phyloP scores from a whole-genome alignment of 768 basidiomycete genomes.

The Hirschioporus abietinus region DNA sequence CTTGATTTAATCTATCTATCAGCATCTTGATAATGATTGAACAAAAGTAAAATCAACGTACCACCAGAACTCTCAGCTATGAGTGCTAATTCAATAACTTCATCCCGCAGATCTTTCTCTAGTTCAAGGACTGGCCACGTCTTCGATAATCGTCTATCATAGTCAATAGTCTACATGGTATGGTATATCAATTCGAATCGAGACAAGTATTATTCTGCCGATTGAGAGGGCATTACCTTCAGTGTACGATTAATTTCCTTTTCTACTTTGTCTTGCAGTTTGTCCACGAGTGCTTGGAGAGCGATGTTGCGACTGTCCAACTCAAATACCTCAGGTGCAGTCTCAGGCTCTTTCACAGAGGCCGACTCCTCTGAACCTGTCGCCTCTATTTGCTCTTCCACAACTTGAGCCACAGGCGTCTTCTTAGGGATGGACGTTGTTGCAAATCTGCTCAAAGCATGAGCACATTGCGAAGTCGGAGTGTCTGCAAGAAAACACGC shows the following conservation, averaged over 20 bases:
- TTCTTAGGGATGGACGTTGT: slow-evolving; percentile 85
- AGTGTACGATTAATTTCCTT: slow-evolving; percentile 70
- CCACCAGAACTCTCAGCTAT: slow-evolving; percentile 29
- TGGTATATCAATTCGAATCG: background rate
- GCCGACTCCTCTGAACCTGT: slow-evolving; percentile 1
- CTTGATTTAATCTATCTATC: background rate
- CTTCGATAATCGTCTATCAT: slow-evolving; percentile 70
- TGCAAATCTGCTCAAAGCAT: slow-evolving; percentile 38
- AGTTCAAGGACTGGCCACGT: slow-evolving; percentile 58
- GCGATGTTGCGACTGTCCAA: slow-evolving; percentile 15
- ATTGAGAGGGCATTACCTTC: slow-evolving; percentile 47
- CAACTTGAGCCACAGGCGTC: slow-evolving; percentile 28
- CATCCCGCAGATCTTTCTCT: slow-evolving; percentile 50
- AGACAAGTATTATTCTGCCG: background rate
- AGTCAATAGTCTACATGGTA: slow-evolving; percentile 63
- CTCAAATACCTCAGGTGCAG: slow-evolving; percentile 38
- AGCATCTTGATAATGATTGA: background rate
- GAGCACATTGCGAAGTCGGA: background rate
- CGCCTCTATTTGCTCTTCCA: slow-evolving; percentile 6
- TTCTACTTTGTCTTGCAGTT: slow-evolving; percentile 81
- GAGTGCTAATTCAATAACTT: slow-evolving; percentile 49
- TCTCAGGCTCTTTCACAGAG: slow-evolving; percentile 29
- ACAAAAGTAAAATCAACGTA: slow-evolving; percentile 11
- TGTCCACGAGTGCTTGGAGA: slow-evolving; percentile 73
- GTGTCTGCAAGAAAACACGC: background rate